phyloP scores from a whole-genome alignment of 129 eudicot species.

The Rutidosis leptorrhynchoides region DNA sequence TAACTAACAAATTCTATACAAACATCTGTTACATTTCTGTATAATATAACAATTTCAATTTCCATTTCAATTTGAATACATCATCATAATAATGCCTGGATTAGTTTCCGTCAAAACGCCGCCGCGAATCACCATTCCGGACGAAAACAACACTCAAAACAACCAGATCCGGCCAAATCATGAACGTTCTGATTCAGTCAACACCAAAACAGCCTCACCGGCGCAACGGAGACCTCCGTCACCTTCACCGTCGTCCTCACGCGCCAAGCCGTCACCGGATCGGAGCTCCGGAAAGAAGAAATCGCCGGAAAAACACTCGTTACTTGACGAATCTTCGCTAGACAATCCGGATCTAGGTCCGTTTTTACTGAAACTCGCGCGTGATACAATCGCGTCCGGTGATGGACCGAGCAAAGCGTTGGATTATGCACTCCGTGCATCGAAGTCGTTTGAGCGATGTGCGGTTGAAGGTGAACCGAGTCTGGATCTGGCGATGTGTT shows the following conservation, averaged over 20 bases:
- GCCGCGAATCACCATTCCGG: constrained; percentile 58
- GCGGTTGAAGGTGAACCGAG: constrained; percentile 80
- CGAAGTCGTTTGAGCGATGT: constrained; percentile 82
- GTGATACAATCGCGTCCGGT: constrained; percentile 93
- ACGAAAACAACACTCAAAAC: constrained; percentile 27
- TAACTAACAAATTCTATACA: background rate
- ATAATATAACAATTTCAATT: constrained; percentile 1
- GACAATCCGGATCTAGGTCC: constrained; percentile 99
- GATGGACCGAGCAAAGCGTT: constrained; percentile 89
- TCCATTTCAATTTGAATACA: background rate
- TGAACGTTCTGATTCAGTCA: constrained; percentile 44
- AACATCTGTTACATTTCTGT: constrained; percentile 15
- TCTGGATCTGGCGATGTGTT: constrained; percentile 90
- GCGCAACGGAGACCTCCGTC: constrained; percentile 66
- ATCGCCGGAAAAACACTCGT: constrained; percentile 50
- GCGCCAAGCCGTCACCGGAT: constrained; percentile 94
- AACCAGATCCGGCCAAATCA: constrained; percentile 54
- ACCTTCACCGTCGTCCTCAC: constrained; percentile 87
- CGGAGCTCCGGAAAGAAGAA: constrained; percentile 92
- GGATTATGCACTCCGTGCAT: constrained; percentile 85
- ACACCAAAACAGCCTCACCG: constrained; percentile 52
- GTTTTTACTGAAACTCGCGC: constrained; percentile 73
- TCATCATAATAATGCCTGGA: constrained; percentile 58
- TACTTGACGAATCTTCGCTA: constrained; percentile 62
- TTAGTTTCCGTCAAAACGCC: constrained; percentile 85